Conservation (phyloP, 768 basidiomycete species). For the Macrolepiota albuminosa region DNA sequence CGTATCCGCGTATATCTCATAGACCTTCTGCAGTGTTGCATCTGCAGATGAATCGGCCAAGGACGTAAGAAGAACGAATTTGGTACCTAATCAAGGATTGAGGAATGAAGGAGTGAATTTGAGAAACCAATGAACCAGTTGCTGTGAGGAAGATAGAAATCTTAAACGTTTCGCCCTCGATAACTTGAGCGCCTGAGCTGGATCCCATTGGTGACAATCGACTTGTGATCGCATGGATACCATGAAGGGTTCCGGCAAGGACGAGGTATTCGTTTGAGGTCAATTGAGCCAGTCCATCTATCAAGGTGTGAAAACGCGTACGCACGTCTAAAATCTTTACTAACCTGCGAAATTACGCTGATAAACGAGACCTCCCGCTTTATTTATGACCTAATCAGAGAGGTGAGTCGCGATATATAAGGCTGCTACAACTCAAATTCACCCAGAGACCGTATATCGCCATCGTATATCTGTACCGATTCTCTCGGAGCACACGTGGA, state of each 20-base stretch:
- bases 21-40: slow-evolving; percentile 73
- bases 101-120: not conserved
- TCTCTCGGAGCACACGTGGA: not conserved
- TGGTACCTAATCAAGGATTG: slow-evolving; percentile 60
- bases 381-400: slow-evolving; percentile 78
- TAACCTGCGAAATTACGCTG: slow-evolving; percentile 87
- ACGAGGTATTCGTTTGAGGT: slow-evolving; percentile 95
- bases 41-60: slow-evolving; percentile 68
- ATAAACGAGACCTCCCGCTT: slow-evolving; percentile 96
- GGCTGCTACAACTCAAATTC: slow-evolving; percentile 14
- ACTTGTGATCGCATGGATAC: slow-evolving; percentile 97
- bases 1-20: slow-evolving; percentile 90
- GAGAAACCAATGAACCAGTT: slow-evolving; percentile 57
- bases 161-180: slow-evolving; percentile 95
- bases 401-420: not conserved
- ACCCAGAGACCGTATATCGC: slow-evolving; percentile 83
- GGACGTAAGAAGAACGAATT: slow-evolving; percentile 91
- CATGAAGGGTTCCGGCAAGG: slow-evolving; percentile 93
- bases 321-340: slow-evolving; percentile 13
- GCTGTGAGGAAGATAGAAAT: slow-evolving; percentile 86
- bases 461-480: slow-evolving; percentile 38
- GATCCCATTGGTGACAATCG: slow-evolving; percentile 78
- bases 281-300: slow-evolving; percentile 88
- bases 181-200: slow-evolving; percentile 89
- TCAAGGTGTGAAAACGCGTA: not conserved